These are phyloP conservation scores for Rhododendron williamsianum DNA, from an alignment of 148 eudicot species.

Conservation along the genomic window DNA sequence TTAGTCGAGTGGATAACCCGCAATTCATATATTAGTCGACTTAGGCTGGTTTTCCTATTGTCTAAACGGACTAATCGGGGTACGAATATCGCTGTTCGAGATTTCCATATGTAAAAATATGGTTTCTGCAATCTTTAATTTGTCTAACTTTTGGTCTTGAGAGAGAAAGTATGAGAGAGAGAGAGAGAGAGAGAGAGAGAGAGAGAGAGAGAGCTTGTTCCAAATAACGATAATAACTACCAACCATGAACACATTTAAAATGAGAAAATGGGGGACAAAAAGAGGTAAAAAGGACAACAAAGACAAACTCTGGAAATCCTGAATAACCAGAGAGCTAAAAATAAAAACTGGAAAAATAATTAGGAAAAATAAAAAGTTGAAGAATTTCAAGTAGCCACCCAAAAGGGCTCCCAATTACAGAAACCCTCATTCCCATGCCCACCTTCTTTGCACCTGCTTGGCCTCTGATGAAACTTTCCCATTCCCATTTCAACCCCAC, in stretches of 20 bases:
- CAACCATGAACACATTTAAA: conserved; percentile 9
- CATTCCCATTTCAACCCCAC: conserved; percentile 39
- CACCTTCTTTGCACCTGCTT: conserved; percentile 71
- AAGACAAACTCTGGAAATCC: neutral
- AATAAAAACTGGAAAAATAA: neutral
- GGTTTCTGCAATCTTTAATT: neutral
- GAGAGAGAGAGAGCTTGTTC: neutral
- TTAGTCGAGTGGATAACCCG: too few relatives aligned
- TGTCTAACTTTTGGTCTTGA: neutral
- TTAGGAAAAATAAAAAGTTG: neutral
- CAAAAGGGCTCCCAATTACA: conserved; percentile 60
- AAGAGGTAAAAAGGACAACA: neutral
- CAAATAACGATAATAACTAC: conserved; percentile 16
- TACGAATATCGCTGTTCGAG: neutral
- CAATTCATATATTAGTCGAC: too few relatives aligned
- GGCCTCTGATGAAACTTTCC: conserved; percentile 38
- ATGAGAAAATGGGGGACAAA: neutral
- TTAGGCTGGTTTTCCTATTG: too few relatives aligned
- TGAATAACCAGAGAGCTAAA: neutral
- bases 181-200: too few relatives aligned
- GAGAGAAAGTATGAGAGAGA: neutral
- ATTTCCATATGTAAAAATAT: neutral
- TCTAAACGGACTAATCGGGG: too few relatives aligned
- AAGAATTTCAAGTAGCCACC: conserved; percentile 54
- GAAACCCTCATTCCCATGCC: conserved; percentile 41